Base-by-base conservation (phyloP, 2,329 filamentous ascomycete species). In the Hymenoscyphus infarciens region DNA sequence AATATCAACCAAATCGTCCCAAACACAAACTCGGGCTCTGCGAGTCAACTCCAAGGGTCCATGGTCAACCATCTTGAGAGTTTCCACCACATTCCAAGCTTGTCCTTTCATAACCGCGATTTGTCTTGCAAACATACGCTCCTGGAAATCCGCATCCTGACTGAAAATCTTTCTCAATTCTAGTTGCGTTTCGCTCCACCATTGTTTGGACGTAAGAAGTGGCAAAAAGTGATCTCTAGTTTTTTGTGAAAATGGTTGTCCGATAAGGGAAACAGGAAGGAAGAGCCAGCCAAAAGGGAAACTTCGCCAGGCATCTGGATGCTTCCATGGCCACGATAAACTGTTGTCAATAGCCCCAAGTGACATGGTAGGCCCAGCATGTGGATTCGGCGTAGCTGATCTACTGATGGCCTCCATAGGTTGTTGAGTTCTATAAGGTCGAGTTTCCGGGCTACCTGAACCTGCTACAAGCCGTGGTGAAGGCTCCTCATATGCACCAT, bases 241-340 rank as follows among this genome's bases (percentile, higher is more conserved):
- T 72, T 90, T 92, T 74, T 97, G 90, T 7, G 95, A 97, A 73
- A 99, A 99, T 0, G 95, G 95, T 62, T 96, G 88, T 13, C 95
- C 95, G 67, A 99, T 99, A 31, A 99, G 84, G 61, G 95, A 96
- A 5, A 99, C 95, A 0, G 95, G 95, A 4, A 99, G 81, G 78
- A 99, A 99, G 1, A 99, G 87, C 95, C 95, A 99, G 42, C 95
- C 95, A 74, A 99, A 99, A 0, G 95, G 95, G 75, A 97, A 99
- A 77, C 92, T 87, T 73, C 84, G 79, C 83, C 87, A 89, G 35
- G 94, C 95, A 80, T 99, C 95, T 38, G 71, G 71, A 56, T 73
- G 71, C 59, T 73, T 73, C 72, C 72, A 99, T 1, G 95, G 95
- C 92, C 95, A 99, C 1, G 95, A 98, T 68, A 99, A 77, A 68